A percentile compares a stretch with the other conserved stretches of the same genome.
phyloP scores from a whole-genome alignment of 1,284 basidiomycete species.

The Trametes sp. region DNA sequence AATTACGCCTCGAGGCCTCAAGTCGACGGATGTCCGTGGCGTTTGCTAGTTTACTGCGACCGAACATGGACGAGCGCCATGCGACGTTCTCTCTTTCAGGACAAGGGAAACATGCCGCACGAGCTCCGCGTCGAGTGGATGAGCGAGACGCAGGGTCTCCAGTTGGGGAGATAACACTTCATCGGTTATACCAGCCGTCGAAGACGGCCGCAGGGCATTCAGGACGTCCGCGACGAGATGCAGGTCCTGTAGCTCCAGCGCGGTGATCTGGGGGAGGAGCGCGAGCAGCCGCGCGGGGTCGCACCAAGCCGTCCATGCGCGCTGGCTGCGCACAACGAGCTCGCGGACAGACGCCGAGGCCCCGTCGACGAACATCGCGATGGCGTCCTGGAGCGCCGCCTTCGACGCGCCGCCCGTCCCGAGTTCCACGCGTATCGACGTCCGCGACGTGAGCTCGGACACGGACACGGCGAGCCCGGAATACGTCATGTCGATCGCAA shows the following conservation, averaged over 20 bases:
- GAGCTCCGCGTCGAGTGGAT: neutral
- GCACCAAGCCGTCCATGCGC: constrained; percentile 28
- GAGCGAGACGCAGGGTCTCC: constrained; percentile 9
- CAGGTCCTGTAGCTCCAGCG: constrained; percentile 11
- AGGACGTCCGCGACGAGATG: constrained; percentile 16
- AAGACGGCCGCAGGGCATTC: constrained; percentile 13
- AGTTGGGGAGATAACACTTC: constrained; percentile 8
- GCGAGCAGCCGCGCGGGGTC: constrained; percentile 15
- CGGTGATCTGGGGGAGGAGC: constrained; percentile 5
- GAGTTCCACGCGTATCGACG: constrained; percentile 18
- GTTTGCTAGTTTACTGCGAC: too few relatives aligned
- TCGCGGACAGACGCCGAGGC: neutral
- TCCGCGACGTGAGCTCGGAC: neutral
- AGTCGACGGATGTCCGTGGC: too few relatives aligned
- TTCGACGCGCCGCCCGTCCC: constrained; percentile 24
- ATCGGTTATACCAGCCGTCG: neutral
- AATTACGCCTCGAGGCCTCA: too few relatives aligned
- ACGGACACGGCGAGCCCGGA: constrained; percentile 7
- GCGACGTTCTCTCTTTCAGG: neutral
- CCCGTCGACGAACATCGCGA: constrained; percentile 8
- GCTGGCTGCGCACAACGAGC: constrained; percentile 20
- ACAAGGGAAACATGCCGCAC: constrained; percentile 1
- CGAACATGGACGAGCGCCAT: neutral
- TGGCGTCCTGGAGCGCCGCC: constrained; percentile 7
- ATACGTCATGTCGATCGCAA: constrained; percentile 22